phyloP scores from a whole-genome alignment of 768 basidiomycete species.

The Boletus insuetus region DNA sequence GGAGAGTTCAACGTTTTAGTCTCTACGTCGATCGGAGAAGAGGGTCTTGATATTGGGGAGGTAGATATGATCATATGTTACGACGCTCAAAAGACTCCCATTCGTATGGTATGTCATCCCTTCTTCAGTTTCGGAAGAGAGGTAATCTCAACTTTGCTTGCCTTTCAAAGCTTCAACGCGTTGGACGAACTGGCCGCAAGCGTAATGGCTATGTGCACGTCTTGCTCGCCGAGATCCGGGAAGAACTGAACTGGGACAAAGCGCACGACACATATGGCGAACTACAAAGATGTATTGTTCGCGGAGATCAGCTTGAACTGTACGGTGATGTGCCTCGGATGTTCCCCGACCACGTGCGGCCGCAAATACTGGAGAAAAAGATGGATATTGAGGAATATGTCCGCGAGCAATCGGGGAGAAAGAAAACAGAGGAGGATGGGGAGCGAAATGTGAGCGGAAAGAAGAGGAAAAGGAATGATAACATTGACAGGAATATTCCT shows the following conservation, averaged over 20 bases:
- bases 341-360: constrained; percentile 74
- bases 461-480: constrained; percentile 72
- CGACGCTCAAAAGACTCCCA: constrained; percentile 93
- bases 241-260: constrained; percentile 87
- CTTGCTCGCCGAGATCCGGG: constrained; percentile 84
- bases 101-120: constrained; percentile 75
- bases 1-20: constrained; percentile 92
- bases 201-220: constrained; percentile 88
- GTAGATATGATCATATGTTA: constrained; percentile 96
- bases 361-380: constrained; percentile 71
- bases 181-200: constrained; percentile 94
- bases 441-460: constrained; percentile 34
- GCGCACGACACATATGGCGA: constrained; percentile 84
- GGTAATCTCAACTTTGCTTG: constrained; percentile 1
- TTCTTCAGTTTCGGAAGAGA: not conserved
- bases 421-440: constrained; percentile 29
- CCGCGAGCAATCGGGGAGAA: constrained; percentile 44
- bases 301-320: constrained; percentile 84
- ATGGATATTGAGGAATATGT: constrained; percentile 81
- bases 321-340: constrained; percentile 91
- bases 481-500: constrained; percentile 69
- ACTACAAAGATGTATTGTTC: constrained; percentile 84
- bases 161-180: constrained; percentile 76
- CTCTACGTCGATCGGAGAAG: constrained; percentile 95
- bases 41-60: constrained; percentile 97